Conservation (phyloP, 2,329 filamentous ascomycete genomes). For the Alternaria alternata region DNA sequence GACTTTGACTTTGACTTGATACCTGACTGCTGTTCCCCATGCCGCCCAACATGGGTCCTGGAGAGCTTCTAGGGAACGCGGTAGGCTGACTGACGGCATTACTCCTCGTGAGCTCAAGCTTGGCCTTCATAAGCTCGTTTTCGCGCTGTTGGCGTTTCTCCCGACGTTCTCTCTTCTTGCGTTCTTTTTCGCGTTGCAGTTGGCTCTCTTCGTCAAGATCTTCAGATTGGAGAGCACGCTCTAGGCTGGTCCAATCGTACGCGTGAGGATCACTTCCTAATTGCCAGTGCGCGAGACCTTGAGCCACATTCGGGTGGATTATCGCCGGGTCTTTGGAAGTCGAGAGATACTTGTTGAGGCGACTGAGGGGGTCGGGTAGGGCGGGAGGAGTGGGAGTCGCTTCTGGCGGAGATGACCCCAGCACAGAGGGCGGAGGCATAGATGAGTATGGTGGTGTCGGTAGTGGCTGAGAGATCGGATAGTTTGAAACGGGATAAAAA, state of each 20-base stretch:
- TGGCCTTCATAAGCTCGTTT: conserved; percentile 34
- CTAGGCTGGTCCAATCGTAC: conserved; percentile 54
- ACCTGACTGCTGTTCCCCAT: conserved; percentile 39
- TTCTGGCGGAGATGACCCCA: conserved; percentile 16
- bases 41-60: conserved; percentile 32
- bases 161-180: conserved; percentile 52
- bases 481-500: neutral
- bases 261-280: conserved; percentile 46
- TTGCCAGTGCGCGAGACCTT: conserved; percentile 55
- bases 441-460: conserved; percentile 26
- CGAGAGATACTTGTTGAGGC: conserved; percentile 49
- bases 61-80: conserved; percentile 35
- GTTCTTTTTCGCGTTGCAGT: conserved; percentile 48
- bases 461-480: conserved; percentile 17
- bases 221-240: conserved; percentile 38
- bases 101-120: conserved; percentile 27
- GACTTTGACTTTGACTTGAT: conserved; percentile 12
- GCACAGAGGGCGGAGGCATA: conserved; percentile 11
- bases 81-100: conserved; percentile 32
- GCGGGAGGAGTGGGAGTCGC: conserved; percentile 4
- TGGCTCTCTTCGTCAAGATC: conserved; percentile 46
- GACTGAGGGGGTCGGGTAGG: conserved; percentile 30
- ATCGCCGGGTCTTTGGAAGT: conserved; percentile 24
- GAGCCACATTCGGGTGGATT: conserved; percentile 44
- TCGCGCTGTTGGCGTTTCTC: conserved; percentile 53